Conservation (phyloP, 345 rosid genomes). For the Tarenaya hassleriana region DNA sequence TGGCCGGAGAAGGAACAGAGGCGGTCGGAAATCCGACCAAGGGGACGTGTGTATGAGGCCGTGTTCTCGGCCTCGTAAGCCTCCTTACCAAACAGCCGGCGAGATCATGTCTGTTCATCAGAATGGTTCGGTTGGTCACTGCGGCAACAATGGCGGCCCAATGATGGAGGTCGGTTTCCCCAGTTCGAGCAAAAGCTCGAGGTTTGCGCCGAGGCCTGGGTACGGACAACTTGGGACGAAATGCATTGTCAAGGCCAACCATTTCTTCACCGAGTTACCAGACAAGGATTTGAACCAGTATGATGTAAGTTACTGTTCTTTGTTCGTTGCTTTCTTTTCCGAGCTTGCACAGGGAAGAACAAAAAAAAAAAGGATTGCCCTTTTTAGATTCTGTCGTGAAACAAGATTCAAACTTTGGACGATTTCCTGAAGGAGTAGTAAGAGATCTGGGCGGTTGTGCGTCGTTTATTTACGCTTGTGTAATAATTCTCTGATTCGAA, state of each 20-base stretch:
- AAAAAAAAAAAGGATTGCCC: too few species aligned
- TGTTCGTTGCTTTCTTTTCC: conserved; percentile 17
- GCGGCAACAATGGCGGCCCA: conserved; percentile 1
- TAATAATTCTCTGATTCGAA: too few species aligned
- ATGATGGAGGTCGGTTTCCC: conserved; percentile 52
- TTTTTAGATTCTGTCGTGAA: too few species aligned
- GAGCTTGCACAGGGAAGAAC: too few species aligned
- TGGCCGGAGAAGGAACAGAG: conserved; percentile 86
- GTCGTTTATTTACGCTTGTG: too few species aligned
- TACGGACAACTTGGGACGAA: conserved; percentile 80
- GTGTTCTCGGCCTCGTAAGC: conserved; percentile 90
- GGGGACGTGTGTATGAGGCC: conserved; percentile 81
- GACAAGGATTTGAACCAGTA: conserved; percentile 91
- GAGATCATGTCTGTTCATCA: conserved; percentile 21
- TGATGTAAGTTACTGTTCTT: conserved; percentile 94
- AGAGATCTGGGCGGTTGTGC: too few species aligned
- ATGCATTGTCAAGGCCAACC: conserved; percentile 97
- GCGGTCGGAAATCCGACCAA: conserved; percentile 92
- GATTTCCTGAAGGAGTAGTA: too few species aligned
- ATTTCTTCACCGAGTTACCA: conserved; percentile 87
- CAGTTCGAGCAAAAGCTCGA: conserved; percentile 61
- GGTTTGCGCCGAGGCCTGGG: conserved; percentile 82
- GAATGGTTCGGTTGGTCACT: neutral
- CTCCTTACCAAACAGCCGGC: conserved; percentile 13
- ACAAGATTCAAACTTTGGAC: too few species aligned